Conservation (phyloP, 331 rosid genomes). For the Prunus yedoensis region DNA sequence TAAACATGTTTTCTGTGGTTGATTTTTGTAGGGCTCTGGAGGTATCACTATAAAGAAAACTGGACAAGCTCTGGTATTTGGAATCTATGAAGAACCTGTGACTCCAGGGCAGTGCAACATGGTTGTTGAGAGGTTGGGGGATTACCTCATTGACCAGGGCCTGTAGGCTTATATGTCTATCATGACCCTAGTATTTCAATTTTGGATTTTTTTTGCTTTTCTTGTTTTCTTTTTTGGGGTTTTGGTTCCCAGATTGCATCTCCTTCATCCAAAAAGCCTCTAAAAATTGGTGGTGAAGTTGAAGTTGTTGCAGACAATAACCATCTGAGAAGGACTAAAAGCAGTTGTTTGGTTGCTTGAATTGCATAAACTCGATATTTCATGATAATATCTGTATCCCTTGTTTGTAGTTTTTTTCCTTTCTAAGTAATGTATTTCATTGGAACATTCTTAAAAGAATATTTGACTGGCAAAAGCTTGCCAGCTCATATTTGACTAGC, state of each 20-base stretch:
- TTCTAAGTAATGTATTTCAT: neutral
- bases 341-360: conserved; percentile 20
- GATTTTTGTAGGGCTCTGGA: conserved; percentile 70
- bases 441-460: neutral
- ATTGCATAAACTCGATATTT: conserved; percentile 9
- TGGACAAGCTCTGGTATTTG: conserved; percentile 88
- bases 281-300: conserved; percentile 44
- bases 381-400: conserved; percentile 10
- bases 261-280: conserved; percentile 38
- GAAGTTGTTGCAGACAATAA: conserved; percentile 59
- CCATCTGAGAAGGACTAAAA: conserved; percentile 35
- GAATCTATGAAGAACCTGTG: conserved; percentile 89
- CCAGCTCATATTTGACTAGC: conserved; percentile 16
- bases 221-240: conserved; percentile 11
- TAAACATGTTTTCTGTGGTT: neutral
- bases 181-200: conserved; percentile 28
- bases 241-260: conserved; percentile 40
- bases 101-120: conserved; percentile 99
- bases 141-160: conserved; percentile 88
- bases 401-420: conserved; percentile 12
- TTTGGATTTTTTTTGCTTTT: conserved; percentile 8
- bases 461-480: conserved; percentile 8
- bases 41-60: conserved; percentile 92
- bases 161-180: conserved; percentile 50
- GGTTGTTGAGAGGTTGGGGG: conserved; percentile 96